Conservation (phyloP, 345 rosid species). For the Excoecaria cochinchinensis region DNA sequence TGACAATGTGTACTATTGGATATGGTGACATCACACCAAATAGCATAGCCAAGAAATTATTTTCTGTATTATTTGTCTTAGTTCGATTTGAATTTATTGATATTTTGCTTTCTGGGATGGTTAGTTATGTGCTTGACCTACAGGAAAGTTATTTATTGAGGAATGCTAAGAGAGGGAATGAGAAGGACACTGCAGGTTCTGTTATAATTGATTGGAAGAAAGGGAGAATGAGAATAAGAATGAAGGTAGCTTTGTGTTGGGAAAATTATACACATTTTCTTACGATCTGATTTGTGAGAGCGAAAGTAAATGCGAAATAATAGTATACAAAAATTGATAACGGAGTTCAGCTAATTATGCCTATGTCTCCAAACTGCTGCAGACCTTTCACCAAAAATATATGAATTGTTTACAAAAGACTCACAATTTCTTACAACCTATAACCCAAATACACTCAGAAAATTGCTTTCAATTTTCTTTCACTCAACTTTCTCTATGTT, state of each 20-base stretch:
- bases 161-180: constrained; percentile 44
- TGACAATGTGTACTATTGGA: constrained; percentile 94
- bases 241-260: constrained; percentile 90
- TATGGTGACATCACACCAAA: constrained; percentile 88
- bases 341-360: too few species aligned
- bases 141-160: constrained; percentile 77
- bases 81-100: constrained; percentile 83
- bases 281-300: too few species aligned
- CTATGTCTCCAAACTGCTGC: too few species aligned
- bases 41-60: constrained; percentile 57
- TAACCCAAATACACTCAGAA: too few species aligned
- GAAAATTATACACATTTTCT: too few species aligned
- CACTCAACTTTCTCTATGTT: too few species aligned
- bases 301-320: too few species aligned
- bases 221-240: constrained; percentile 94
- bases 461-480: too few species aligned
- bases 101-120: constrained; percentile 77
- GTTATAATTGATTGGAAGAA: constrained; percentile 79
- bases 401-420: too few species aligned
- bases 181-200: constrained; percentile 40
- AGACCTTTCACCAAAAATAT: too few species aligned
- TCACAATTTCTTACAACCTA: too few species aligned
- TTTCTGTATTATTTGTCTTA: constrained; percentile 79
- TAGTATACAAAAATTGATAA: too few species aligned
- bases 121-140: constrained; percentile 77